Evolutionary conservation across 352 stramenopile species (phyloP), one percentile per base, ranked within the genome.

Genomic region (Phytophthora hibernalis): DNA sequence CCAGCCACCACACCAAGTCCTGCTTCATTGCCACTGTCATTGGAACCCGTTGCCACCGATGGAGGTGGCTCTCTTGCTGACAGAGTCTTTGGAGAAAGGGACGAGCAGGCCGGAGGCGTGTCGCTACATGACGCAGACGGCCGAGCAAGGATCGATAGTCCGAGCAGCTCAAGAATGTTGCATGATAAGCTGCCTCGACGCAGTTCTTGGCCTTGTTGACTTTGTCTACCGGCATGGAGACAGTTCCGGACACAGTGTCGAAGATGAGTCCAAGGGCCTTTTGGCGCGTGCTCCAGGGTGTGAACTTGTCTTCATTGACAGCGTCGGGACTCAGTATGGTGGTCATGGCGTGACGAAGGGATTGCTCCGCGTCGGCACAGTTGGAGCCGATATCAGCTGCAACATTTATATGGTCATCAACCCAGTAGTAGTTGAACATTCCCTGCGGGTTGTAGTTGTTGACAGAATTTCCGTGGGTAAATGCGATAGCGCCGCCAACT

Each of bases 281-380:
- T 30, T 71, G 55, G 2, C 21, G 33, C 0, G 18, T 1, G 3
- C n/a, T 13, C 51, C 64, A 77, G 0, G 38, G 38, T 1, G 60
- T 59, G 15, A 73, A 68, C 16, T 68, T 77, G 4, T 63, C 30
- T 18, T 74, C 60, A 15, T 74, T 72, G 38, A 77, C 63, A 20
- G 54, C 48, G 11, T 16, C 31, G 10, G n/a, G 21, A 2, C 47
- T 49, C 5, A 68, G 30, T 0, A 67, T 48, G 2, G 20, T 10
- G 15, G 53, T 21, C 68, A 76, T 70, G 4, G 53, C 63, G 8
- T 18, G 24, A 0, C 58, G 58, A 5, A 74, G 26, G 2, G 56
- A 72, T 12, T 43, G 49, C 11, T 70, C 49, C 0, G 55, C 12
- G 2, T 64, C 47, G 3, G 3, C 3, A 16, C 35, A 70, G 30